phyloP scores from a whole-genome alignment of 352 stramenopile species.

The Discostella stelligera region DNA sequence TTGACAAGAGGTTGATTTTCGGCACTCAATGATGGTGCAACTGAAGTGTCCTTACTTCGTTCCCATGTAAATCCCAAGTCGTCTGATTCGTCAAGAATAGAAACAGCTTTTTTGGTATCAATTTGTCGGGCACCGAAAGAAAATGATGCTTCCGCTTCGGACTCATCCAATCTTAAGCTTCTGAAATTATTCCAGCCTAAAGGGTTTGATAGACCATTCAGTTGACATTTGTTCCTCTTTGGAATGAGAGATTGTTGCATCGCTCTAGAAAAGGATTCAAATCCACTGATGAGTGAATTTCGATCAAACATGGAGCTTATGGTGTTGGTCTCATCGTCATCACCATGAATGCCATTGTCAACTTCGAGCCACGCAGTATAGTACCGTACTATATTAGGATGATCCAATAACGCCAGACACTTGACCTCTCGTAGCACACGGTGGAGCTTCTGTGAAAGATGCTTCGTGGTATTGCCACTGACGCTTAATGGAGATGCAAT shows the following conservation, averaged over 20 bases:
- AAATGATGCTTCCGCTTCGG: constrained; percentile 30
- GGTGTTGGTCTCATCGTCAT: constrained; percentile 44
- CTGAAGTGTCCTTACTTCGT: constrained; percentile 47
- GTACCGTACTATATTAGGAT: constrained; percentile 84
- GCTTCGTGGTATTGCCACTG: constrained; percentile 57
- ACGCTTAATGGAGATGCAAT: constrained; percentile 62
- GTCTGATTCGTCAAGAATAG: constrained; percentile 41
- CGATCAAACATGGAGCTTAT: constrained; percentile 43
- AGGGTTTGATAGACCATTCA: constrained; percentile 53
- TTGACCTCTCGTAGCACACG: constrained; percentile 83
- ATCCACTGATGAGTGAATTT: constrained; percentile 44
- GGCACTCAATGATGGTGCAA: constrained; percentile 23
- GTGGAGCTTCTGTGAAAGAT: constrained; percentile 77
- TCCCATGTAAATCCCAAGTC: constrained; percentile 79
- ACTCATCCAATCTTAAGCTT: constrained; percentile 49
- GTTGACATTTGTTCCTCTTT: constrained; percentile 21
- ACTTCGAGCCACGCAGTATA: constrained; percentile 84
- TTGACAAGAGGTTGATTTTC: constrained; percentile 20
- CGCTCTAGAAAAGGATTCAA: constrained; percentile 45
- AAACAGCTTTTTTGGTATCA: constrained; percentile 19
- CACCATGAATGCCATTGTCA: constrained; percentile 54
- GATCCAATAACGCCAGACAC: constrained; percentile 79
- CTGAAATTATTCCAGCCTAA: constrained; percentile 64
- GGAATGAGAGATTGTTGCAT: constrained; percentile 22
- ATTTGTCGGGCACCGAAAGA: constrained; percentile 24